Evolutionary conservation across 106 monocot genomes (phyloP), one percentile per base, ranked within the genome.

Genomic region (Allium fistulosum): DNA sequence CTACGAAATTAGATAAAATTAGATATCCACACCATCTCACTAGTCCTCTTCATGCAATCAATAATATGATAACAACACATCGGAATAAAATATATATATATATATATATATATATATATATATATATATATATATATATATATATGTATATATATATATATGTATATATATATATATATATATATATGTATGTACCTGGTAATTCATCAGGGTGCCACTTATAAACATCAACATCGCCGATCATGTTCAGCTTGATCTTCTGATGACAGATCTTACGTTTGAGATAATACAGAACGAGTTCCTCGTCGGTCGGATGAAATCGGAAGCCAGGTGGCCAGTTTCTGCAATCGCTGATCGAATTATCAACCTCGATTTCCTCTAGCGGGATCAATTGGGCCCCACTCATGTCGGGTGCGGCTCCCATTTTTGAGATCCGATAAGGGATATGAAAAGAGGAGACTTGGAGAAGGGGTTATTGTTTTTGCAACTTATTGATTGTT

Each of bases 221-320:
- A 81, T 92, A 96, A 26, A 96, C 92, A 73, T 96, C 96, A 63
- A 89, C 78, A 49, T 80, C 92, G 47, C 75, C 85, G 74, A 96
- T 81, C 80, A 77, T 71, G 69, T 72, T 55, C 16, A 74, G 73
- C 12, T 28, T 53, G 65, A 84, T 64, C 37, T 76, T 69, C 26
- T 80, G 83, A 56, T 84, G 50, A 77, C 78, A 83, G 74, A 92
- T 78, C 92, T 86, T 92, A 67, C 96, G 80, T 82, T 92, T 96
- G 28, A 96, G 91, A 67, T 92, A 96, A 76, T 82, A 89, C 64
- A 92, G 67, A 13, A 96, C 86, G n/a, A 96, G 80, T 78, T 96
- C 96, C 84, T 89, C 92, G 76, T 96, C 96, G 22, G 96, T 96
- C n/a, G 96, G 96, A 50, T 92, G 92, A 76, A 96, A 96, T 37